These are phyloP conservation scores for Cladorrhinum samala DNA, from an alignment of 495 filamentous ascomycete genomes.

Conservation along the genomic window DNA sequence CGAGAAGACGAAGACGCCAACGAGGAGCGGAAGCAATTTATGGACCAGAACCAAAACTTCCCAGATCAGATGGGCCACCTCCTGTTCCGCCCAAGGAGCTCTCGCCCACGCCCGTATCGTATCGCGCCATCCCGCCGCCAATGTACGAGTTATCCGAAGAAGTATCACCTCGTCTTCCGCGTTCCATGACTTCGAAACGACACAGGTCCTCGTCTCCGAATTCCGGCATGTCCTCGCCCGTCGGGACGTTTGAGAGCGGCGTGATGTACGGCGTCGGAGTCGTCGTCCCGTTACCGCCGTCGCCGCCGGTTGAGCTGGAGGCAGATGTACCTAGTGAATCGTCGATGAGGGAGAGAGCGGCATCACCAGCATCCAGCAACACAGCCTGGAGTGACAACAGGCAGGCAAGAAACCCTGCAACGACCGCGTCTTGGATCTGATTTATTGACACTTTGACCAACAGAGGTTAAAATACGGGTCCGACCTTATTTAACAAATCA, in stretches of 20 bases:
- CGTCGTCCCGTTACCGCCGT: neutral
- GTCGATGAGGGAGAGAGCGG: constrained; percentile 10
- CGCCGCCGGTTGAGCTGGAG: constrained; percentile 15
- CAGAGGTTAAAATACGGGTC: neutral
- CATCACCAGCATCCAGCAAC: constrained; percentile 2
- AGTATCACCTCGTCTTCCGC: neutral
- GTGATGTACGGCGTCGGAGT: constrained; percentile 2
- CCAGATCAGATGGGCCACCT: constrained; percentile 3
- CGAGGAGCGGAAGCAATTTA: neutral
- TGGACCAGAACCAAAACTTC: neutral
- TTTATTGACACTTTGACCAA: neutral
- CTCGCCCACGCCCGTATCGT: neutral
- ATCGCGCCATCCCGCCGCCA: constrained; percentile 8
- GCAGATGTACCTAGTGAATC: constrained; percentile 5
- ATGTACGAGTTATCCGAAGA: constrained; percentile 19
- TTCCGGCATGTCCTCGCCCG: neutral
- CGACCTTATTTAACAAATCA: neutral
- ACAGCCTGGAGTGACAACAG: constrained; percentile 13
- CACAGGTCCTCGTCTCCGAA: constrained; percentile 3
- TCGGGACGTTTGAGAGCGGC: neutral
- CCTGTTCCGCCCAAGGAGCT: constrained; percentile 25
- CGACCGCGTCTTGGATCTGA: constrained; percentile 14
- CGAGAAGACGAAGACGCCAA: constrained; percentile 16
- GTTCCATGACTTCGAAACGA: neutral
- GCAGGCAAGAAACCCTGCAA: constrained; percentile 4